phyloP scores from a whole-genome alignment of 805 yeast genomes.

The Ogataea trehaloabstinens region DNA sequence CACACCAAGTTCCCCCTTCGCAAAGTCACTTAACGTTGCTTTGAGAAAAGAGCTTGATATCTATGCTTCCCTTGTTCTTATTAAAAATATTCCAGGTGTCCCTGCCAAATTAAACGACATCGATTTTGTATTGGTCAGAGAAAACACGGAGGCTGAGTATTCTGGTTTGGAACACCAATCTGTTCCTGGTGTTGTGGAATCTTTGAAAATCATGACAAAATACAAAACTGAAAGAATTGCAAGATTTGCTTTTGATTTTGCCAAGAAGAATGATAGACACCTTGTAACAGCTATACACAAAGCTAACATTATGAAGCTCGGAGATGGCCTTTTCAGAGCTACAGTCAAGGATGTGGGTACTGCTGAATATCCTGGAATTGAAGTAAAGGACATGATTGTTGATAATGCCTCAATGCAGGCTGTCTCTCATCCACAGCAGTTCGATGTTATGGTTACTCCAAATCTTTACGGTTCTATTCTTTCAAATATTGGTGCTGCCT shows the following conservation, averaged over 20 bases:
- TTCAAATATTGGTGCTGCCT: slow-evolving; percentile 97
- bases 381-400: slow-evolving; percentile 89
- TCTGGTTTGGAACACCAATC: slow-evolving; percentile 98
- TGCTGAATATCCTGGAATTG: slow-evolving; percentile 79
- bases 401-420: slow-evolving; percentile 99
- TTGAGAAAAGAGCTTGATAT: slow-evolving; percentile 94
- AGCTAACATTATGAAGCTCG: slow-evolving; percentile 98
- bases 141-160: slow-evolving; percentile 98
- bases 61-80: slow-evolving; percentile 90
- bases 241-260: slow-evolving; percentile 95
- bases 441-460: slow-evolving; percentile 96
- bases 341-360: slow-evolving; percentile 86
- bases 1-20: slow-evolving; percentile 77
- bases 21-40: slow-evolving; percentile 91
- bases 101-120: slow-evolving; percentile 84
- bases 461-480: slow-evolving; percentile 96
- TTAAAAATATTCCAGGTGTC: slow-evolving; percentile 93
- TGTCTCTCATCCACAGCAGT: slow-evolving; percentile 96
- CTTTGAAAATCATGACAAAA: slow-evolving; percentile 91
- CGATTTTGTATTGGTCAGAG: slow-evolving; percentile 94
- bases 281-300: slow-evolving; percentile 96
- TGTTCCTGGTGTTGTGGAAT: slow-evolving; percentile 96
- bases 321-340: slow-evolving; percentile 96
- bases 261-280: slow-evolving; percentile 87
- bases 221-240: slow-evolving; percentile 96